Conservation (phyloP, 2,329 filamentous ascomycete genomes). For the Apiospora arundinis region DNA sequence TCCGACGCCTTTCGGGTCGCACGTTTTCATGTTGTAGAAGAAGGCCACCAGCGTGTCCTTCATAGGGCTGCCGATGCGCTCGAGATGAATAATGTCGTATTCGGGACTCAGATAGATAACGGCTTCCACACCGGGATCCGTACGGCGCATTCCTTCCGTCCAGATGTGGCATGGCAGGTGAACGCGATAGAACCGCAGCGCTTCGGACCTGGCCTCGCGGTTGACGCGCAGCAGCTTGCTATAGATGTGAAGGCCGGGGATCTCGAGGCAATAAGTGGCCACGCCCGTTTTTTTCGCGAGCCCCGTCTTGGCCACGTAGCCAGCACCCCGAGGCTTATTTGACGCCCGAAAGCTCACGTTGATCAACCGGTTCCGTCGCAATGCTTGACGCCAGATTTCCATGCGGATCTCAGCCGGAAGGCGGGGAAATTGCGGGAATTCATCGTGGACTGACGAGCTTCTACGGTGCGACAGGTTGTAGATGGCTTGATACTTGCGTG, state of each 20-base stretch:
- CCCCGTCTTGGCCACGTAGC: fast-evolving
- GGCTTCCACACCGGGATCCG: background rate
- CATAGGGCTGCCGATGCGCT: background rate
- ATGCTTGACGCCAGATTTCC: background rate
- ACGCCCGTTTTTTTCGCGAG: background rate
- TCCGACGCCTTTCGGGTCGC: background rate
- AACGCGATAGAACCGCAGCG: background rate
- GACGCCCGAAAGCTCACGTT: background rate
- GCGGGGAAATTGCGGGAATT: background rate
- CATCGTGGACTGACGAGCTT: background rate
- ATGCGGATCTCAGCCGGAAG: background rate
- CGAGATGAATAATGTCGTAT: background rate
- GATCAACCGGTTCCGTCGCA: background rate
- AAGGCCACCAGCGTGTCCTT: background rate
- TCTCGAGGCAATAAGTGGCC: too few relatives aligned
- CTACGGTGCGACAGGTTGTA: background rate
- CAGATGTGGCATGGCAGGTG: background rate
- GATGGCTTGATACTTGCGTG: background rate
- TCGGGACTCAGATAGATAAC: background rate
- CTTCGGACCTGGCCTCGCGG: background rate
- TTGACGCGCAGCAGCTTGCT: background rate
- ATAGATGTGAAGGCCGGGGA: background rate
- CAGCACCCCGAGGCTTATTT: too few relatives aligned
- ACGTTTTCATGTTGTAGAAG: background rate
- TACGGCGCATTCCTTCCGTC: too few relatives aligned